Evolutionary conservation across 768 basidiomycete genomes (phyloP), one percentile per base, ranked within the genome.

Genomic region (Podaxis sp.): DNA sequence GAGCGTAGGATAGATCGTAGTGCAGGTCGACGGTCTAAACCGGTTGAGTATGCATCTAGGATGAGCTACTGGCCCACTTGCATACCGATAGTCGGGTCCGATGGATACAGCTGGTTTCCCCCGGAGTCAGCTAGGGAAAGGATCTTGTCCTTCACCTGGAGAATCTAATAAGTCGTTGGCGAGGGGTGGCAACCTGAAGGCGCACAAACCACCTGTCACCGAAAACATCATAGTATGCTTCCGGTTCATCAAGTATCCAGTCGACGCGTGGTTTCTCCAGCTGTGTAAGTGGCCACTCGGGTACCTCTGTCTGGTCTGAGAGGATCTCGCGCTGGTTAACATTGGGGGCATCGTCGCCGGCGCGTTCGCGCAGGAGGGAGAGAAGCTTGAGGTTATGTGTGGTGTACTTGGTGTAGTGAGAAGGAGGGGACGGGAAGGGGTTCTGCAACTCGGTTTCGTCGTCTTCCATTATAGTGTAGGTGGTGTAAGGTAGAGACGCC

Each of bases 131-230:
- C 88, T n/a, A 96, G 75, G 1, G 91, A 91, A 1, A 91, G 89
- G 30, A 93, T 87, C 15, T 80, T 86, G 69, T 95, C 93, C 69
- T 94, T 91, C 58, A 95, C 85, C 92, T 94, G 65, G 12, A 57
- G 33, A 13, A 7, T 2, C 49, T 59, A 48, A 40, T 22, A 58
- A 57, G 52, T 38, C 49, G 63, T 56, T 66, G 59, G 57, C 57
- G 59, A 26, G 52, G 56, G 19, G 15, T 26, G 48, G 22, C 65
- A 67, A 49, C 66, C 46, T 48, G 49, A 11, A 19, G 68, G 72
- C 91, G 75, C 78, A 95, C 92, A 85, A 89, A 89, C 91, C 92
- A 96, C 68, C 82, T 82, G 72, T 95, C 92, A n/a, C 92, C 93
- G 74, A 90, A 96, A 15, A 88, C 89, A 57, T 84, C 83, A 72